These are phyloP conservation scores for Xylariaceae sp. DNA, from an alignment of 2,329 filamentous ascomycete genomes.

Conservation along the genomic window DNA sequence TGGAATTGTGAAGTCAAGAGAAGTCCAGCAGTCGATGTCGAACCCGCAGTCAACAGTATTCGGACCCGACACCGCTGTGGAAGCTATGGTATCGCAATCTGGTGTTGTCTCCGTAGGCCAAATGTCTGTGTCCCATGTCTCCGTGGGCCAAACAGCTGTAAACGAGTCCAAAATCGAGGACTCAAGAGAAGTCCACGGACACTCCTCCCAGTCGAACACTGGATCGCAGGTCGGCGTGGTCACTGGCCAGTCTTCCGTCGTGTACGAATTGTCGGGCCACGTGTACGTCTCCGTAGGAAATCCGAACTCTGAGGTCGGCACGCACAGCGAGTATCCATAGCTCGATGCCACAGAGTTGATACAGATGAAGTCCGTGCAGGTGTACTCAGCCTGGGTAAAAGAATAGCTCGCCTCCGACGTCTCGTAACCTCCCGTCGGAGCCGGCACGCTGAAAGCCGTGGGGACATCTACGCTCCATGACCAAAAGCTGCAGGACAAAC, in stretches of 20 bases:
- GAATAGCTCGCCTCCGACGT: conserved; percentile 15
- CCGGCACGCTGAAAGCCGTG: conserved; percentile 9
- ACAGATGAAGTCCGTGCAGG: conserved; percentile 24
- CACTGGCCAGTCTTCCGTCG: neutral
- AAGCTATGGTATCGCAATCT: conserved; percentile 6
- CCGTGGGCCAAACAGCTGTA: conserved; percentile 3
- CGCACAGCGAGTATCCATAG: conserved; percentile 16
- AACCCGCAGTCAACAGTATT: neutral
- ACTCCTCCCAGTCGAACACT: conserved; percentile 5
- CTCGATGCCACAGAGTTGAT: conserved; percentile 21
- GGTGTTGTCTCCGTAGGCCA: conserved; percentile 9
- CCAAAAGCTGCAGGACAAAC: conserved; percentile 12
- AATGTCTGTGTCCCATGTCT: neutral
- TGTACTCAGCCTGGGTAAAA: conserved; percentile 9
- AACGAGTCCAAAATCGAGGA: neutral
- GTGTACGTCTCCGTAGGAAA: neutral
- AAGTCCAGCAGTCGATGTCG: neutral
- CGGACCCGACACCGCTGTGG: neutral
- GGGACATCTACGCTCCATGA: conserved; percentile 5
- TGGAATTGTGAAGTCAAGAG: neutral
- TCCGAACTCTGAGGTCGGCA: neutral
- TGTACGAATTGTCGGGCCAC: neutral
- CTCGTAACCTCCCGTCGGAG: conserved; percentile 19
- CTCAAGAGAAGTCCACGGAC: neutral
- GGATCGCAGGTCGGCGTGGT: conserved; percentile 7